Evolutionary conservation across 805 yeast genomes (phyloP).

Genomic region (Pichia heedii): DNA sequence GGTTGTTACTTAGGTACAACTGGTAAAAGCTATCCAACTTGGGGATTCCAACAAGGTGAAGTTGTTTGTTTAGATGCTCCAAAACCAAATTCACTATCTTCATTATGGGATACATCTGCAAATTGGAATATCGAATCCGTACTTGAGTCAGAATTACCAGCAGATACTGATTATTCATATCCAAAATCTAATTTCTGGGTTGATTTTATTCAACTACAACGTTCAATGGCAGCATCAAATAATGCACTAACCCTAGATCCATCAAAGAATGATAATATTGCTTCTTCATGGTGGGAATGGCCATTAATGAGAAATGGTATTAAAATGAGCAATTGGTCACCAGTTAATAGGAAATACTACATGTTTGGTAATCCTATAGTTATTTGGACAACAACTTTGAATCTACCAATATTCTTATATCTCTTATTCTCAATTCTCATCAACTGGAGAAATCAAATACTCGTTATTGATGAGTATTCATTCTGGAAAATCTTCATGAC

Average conservation of each 20-base stretch:
- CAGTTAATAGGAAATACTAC: conserved; percentile 46
- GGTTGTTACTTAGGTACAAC: conserved; percentile 84
- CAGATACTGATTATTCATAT: conserved; percentile 27
- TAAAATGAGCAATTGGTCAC: conserved; percentile 70
- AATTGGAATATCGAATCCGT: conserved; percentile 82
- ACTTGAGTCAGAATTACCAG: conserved; percentile 37
- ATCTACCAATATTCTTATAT: conserved; percentile 34
- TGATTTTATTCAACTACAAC: conserved; percentile 64
- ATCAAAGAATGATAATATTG: conserved; percentile 62
- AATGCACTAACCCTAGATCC: conserved; percentile 73
- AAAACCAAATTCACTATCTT: conserved; percentile 24
- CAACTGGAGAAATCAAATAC: conserved; percentile 55
- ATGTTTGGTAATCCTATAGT: conserved; percentile 57
- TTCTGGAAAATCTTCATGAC: conserved; percentile 38
- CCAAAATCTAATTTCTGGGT: conserved; percentile 50
- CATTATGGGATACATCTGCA: conserved; percentile 44
- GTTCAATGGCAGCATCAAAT: conserved; percentile 78
- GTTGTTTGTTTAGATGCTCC: conserved; percentile 56
- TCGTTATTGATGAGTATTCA: conserved; percentile 26
- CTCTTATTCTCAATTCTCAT: conserved; percentile 12
- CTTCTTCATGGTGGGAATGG: conserved; percentile 81
- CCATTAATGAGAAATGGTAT: conserved; percentile 60
- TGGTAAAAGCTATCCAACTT: conserved; percentile 74
- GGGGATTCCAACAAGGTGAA: conserved; percentile 98
- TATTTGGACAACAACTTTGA: conserved; percentile 54